Evolutionary conservation across 2,329 filamentous ascomycete species (phyloP).

Genomic region (Arthrobotrys megalospora): DNA sequence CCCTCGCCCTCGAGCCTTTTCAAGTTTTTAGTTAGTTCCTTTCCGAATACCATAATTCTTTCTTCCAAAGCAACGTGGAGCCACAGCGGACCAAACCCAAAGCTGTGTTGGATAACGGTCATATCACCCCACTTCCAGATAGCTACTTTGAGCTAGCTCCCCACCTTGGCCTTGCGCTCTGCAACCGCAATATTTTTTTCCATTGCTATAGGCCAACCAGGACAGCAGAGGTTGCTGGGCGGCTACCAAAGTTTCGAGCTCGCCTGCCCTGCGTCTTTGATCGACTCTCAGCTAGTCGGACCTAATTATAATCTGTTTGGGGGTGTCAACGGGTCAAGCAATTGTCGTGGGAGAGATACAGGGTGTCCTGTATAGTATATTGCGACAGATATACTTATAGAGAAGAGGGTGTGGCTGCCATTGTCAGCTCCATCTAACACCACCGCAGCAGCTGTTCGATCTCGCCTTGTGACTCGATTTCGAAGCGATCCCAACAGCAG

Average conservation of each 20-base stretch:
- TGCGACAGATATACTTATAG: conserved; percentile 34
- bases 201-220: conserved; percentile 33
- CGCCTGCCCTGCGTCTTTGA: conserved; percentile 51
- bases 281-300: conserved; percentile 11
- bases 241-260: conserved; percentile 42
- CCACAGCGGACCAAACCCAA: conserved; percentile 25
- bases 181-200: conserved; percentile 40
- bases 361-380: conserved; percentile 27
- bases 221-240: conserved; percentile 34
- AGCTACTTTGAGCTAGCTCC: conserved; percentile 55
- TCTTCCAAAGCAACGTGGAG: conserved; percentile 49
- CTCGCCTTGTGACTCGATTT: conserved; percentile 35
- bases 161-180: conserved; percentile 40
- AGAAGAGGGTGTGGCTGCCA: conserved; percentile 42
- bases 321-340: conserved; percentile 17
- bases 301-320: conserved; percentile 34
- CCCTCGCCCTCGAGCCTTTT: conserved; percentile 15
- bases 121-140: conserved; percentile 55
- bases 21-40: conserved; percentile 18
- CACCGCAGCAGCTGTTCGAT: conserved; percentile 28
- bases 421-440: conserved; percentile 48
- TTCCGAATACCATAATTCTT: conserved; percentile 17
- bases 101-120: conserved; percentile 53
- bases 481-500: neutral
- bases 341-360: conserved; percentile 20